These are phyloP conservation scores for Lablab purpureus DNA, from an alignment of 306 rosid species.

Conservation along the genomic window DNA sequence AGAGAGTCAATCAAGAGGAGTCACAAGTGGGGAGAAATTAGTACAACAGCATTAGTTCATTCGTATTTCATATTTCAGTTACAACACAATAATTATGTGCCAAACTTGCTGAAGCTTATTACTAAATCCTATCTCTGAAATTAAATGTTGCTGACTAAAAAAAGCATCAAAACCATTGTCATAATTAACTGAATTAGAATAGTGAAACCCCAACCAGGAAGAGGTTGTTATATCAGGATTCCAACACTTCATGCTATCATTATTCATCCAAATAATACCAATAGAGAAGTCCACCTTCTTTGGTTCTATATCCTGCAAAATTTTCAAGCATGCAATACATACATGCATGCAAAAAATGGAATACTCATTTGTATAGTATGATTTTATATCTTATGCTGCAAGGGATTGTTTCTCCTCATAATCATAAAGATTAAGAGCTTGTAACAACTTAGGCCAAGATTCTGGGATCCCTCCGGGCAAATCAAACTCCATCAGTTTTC, in stretches of 20 bases:
- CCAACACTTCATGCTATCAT: conserved; percentile 38
- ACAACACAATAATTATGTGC: conserved; percentile 43
- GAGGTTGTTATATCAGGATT: conserved; percentile 40
- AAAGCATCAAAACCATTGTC: conserved; percentile 43
- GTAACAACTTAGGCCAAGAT: conserved; percentile 96
- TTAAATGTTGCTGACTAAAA: conserved; percentile 36
- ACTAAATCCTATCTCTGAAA: conserved; percentile 40
- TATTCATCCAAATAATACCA: conserved; percentile 47
- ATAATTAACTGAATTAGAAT: conserved; percentile 31
- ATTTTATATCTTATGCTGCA: conserved; percentile 66
- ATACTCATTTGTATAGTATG: conserved; percentile 47
- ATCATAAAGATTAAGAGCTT: conserved; percentile 88
- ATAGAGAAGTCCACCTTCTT: conserved; percentile 36
- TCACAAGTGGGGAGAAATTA: conserved; percentile 9
- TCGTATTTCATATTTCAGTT: conserved; percentile 30
- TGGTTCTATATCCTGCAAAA: conserved; percentile 61
- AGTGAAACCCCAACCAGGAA: conserved; percentile 37
- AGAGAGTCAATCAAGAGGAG: conserved; percentile 29
- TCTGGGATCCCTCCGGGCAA: conserved; percentile 98
- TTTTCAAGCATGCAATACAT: conserved; percentile 54
- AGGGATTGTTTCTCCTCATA: conserved; percentile 77
- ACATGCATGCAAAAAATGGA: conserved; percentile 60
- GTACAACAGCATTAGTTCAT: conserved; percentile 33
- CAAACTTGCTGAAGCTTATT: conserved; percentile 49
- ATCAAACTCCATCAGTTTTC: conserved; percentile 79